These are phyloP conservation scores for Oldenlandia corymbosa DNA, from an alignment of 257 asterid species.

Conservation along the genomic window DNA sequence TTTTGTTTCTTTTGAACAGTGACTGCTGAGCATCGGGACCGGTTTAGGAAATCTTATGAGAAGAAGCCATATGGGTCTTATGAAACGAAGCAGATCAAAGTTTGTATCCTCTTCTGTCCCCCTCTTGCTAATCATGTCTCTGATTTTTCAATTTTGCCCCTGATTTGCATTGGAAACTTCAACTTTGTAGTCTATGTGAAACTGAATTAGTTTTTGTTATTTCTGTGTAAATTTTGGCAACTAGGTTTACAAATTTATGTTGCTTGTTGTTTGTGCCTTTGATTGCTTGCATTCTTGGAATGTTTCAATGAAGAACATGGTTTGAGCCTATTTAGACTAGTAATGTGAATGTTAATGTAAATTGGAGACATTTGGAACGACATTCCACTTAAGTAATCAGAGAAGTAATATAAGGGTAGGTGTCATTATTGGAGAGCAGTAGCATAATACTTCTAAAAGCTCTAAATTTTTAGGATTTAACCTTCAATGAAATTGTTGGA, in stretches of 20 bases:
- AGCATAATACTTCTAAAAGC: no score
- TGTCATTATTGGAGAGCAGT: no score
- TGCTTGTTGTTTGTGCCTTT: background rate
- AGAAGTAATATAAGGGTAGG: no score
- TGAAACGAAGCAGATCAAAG: conserved; percentile 59
- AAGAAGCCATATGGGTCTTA: conserved; percentile 56
- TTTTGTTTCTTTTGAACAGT: conserved; percentile 36
- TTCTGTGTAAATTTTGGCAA: background rate
- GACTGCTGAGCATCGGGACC: conserved; percentile 51
- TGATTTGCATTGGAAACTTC: no score
- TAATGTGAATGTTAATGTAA: background rate
- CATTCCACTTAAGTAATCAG: no score
- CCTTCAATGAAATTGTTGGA: no score
- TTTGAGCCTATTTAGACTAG: background rate
- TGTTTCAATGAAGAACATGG: background rate
- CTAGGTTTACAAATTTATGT: background rate
- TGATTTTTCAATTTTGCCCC: no score
- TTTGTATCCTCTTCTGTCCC: conserved; percentile 39
- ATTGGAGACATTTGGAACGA: background rate
- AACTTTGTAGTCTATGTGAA: background rate
- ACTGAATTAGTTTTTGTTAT: background rate
- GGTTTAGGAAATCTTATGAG: conserved; percentile 56
- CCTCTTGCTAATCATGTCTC: conserved; percentile 1
- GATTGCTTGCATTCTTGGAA: background rate
- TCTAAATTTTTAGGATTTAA: no score